These are phyloP conservation scores for Laburnicola sp. DNA, from an alignment of 2,329 filamentous ascomycete genomes.

Conservation along the genomic window DNA sequence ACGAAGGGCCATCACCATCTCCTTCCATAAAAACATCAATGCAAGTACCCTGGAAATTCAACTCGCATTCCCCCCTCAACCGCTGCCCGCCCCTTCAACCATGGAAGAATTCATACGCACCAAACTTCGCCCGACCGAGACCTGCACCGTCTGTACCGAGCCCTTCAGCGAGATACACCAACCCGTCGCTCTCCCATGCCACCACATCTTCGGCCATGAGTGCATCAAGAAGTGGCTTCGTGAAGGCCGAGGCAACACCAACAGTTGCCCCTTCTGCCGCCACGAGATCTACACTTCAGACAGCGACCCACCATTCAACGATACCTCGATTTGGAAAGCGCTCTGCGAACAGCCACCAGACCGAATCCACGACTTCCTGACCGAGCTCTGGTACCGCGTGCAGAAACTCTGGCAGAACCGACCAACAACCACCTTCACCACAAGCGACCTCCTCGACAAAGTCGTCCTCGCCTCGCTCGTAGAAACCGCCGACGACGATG, in stretches of 20 bases:
- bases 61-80: no score
- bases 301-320: constrained; percentile 19
- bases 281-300: constrained; percentile 14
- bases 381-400: constrained; percentile 24
- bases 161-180: constrained; percentile 27
- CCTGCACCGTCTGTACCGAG: constrained; percentile 35
- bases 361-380: constrained; percentile 24
- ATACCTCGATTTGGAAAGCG: constrained; percentile 30
- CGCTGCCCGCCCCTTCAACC: not conserved
- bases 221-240: constrained; percentile 37
- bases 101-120: constrained; percentile 35
- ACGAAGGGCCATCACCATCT: no score
- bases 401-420: constrained; percentile 24
- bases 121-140: constrained; percentile 30
- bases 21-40: no score
- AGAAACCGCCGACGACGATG: constrained; percentile 1
- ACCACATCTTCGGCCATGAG: constrained; percentile 36
- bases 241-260: constrained; percentile 26
- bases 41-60: no score
- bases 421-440: constrained; percentile 21
- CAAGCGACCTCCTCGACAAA: constrained; percentile 23
- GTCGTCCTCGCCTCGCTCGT: constrained; percentile 29
- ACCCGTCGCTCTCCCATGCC: constrained; percentile 36
- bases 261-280: constrained; percentile 35
- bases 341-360: constrained; percentile 28